Percentiles rank a stretch among this genome's conserved stretches.
Evolutionary conservation across 176 grass and related monocot species (phyloP).

Genomic region (Ensete glaucum): DNA sequence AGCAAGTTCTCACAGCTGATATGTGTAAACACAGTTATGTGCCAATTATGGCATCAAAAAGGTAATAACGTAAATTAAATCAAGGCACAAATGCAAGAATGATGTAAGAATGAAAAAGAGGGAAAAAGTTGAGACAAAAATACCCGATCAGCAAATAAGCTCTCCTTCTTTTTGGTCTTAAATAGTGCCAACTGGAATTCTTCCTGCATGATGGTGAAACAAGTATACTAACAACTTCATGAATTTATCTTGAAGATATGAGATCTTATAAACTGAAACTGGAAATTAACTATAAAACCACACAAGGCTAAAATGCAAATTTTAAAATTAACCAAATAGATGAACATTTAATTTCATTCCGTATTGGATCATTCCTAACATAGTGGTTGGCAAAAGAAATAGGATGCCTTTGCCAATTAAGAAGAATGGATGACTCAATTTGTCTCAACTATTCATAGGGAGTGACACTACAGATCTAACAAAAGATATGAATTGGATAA

Average conservation of each 20-base stretch:
- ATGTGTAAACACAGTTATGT: background rate
- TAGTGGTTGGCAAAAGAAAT: no score
- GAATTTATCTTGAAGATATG: background rate
- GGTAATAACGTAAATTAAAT: background rate
- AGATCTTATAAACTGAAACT: background rate
- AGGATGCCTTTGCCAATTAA: no score
- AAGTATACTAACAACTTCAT: background rate
- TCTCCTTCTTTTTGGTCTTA: conserved; percentile 94
- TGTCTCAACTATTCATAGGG: no score
- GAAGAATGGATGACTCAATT: no score
- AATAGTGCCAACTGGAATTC: conserved; percentile 94
- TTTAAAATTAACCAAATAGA: no score
- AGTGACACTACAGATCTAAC: conserved; percentile 27
- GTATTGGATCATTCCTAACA: no score
- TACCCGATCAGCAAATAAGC: conserved; percentile 91
- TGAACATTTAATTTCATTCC: no score
- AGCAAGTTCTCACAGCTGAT: background rate
- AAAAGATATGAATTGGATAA: background rate
- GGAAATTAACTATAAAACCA: background rate
- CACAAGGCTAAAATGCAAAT: no score
- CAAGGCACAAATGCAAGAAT: background rate
- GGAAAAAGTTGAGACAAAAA: conserved; percentile 8
- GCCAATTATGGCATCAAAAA: background rate
- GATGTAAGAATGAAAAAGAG: conserved; percentile 7
- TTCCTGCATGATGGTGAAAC: conserved; percentile 48